A percentile compares a stretch with the other conserved stretches of the same genome.
phyloP scores from a whole-genome alignment of 805 yeast genomes.

The Wickerhamomyces hampshirensis region DNA sequence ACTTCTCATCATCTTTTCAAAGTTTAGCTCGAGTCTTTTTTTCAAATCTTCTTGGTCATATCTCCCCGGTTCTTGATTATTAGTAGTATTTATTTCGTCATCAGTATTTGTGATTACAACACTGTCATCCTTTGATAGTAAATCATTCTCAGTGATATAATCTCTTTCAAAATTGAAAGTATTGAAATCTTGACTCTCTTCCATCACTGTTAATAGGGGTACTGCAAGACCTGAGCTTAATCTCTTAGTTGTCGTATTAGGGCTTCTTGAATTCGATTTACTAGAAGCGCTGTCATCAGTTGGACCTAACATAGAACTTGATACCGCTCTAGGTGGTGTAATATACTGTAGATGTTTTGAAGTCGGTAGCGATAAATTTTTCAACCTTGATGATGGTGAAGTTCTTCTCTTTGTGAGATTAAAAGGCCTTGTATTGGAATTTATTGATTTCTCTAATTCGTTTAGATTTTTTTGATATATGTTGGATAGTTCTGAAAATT shows the following conservation, averaged over 20 bases:
- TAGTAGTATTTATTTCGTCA: constrained; percentile 5
- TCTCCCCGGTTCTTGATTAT: not conserved
- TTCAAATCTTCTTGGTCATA: constrained; percentile 14
- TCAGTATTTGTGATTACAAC: constrained; percentile 17
- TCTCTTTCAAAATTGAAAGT: constrained; percentile 4
- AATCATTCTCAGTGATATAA: constrained; percentile 13
- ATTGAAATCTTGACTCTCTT: constrained; percentile 13
- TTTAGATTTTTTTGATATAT: constrained; percentile 7
- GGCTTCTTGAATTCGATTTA: too few species aligned
- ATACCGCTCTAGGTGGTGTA: constrained; percentile 10
- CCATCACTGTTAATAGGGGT: constrained; percentile 26
- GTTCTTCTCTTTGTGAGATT: constrained; percentile 6
- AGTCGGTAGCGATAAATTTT: constrained; percentile 20
- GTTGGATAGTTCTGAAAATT: not conserved
- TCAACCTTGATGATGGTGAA: constrained; percentile 11
- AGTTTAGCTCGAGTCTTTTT: constrained; percentile 17
- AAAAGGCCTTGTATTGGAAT: constrained; percentile 8
- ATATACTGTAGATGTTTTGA: constrained; percentile 5
- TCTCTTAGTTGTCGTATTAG: constrained; percentile 14
- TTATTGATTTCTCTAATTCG: constrained; percentile 7
- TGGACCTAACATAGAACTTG: constrained; percentile 2
- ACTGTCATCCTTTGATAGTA: constrained; percentile 24
- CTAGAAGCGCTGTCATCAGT: constrained; percentile 4
- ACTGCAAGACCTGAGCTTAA: constrained; percentile 25
- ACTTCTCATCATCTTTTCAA: constrained; percentile 4